These are phyloP conservation scores for Stachybotrys echinatus DNA, from an alignment of 2,329 filamentous ascomycete genomes.

Conservation along the genomic window DNA sequence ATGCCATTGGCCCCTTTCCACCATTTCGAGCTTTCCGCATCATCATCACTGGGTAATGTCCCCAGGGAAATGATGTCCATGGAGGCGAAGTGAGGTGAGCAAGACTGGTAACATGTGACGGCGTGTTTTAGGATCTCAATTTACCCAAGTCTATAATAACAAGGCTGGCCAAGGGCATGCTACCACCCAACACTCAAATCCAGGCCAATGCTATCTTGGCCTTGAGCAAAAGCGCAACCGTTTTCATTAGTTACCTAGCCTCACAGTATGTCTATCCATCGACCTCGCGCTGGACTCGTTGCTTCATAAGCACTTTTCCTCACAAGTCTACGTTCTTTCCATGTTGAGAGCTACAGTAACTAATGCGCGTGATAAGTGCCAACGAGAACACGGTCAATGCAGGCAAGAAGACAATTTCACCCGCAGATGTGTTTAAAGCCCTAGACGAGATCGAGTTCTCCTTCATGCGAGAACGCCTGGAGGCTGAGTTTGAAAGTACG, in stretches of 20 bases:
- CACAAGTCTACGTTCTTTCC: too few relatives aligned
- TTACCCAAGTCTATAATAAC: conserved; percentile 79
- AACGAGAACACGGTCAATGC: conserved; percentile 63
- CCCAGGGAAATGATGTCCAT: not conserved
- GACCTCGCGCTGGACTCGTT: not conserved
- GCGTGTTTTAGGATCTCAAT: conserved; percentile 60
- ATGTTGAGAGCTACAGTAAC: too few relatives aligned
- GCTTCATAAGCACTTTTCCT: too few relatives aligned
- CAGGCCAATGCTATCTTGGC: conserved; percentile 77
- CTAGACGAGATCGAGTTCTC: conserved; percentile 72
- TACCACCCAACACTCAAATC: conserved; percentile 77
- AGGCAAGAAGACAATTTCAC: conserved; percentile 75
- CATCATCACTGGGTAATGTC: not conserved
- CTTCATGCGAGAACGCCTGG: conserved; percentile 63
- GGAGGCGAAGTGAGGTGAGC: not conserved
- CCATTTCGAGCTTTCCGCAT: not conserved
- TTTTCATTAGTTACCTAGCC: conserved; percentile 78
- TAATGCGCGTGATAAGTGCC: conserved; percentile 53
- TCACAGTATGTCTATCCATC: conserved; percentile 52
- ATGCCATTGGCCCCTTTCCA: conserved; percentile 2
- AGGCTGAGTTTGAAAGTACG: conserved; percentile 72
- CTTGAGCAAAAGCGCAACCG: conserved; percentile 74
- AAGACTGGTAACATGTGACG: not conserved
- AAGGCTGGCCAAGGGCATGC: conserved; percentile 70
- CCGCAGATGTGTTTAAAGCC: conserved; percentile 70